Conservation (phyloP, 2,329 filamentous ascomycete genomes). For the Gnomoniopsis smithogilvyi region DNA sequence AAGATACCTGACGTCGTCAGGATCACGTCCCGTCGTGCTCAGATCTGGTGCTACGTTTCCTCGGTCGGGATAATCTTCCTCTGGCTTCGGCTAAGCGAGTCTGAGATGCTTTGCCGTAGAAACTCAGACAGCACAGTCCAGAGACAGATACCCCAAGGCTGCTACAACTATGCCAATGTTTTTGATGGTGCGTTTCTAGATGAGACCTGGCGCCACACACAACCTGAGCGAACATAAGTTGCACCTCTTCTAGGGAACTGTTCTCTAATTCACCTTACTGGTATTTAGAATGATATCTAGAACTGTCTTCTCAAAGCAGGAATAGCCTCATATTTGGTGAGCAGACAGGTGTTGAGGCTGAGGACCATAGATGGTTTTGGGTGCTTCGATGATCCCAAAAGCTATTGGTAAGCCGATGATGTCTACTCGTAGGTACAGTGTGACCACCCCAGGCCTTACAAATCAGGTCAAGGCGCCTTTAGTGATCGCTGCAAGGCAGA, state of each 20-base stretch:
- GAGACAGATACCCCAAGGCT: not conserved
- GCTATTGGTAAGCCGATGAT: not conserved
- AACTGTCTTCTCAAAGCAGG: too few relatives aligned
- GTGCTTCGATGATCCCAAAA: not conserved
- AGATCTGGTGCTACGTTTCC: not conserved
- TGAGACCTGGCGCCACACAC: not conserved
- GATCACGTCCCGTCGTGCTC: not conserved
- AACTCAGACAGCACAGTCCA: not conserved
- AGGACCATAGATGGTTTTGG: too few relatives aligned
- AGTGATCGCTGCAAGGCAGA: not conserved
- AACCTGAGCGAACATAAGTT: not conserved
- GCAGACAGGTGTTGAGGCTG: too few relatives aligned
- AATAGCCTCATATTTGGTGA: too few relatives aligned
- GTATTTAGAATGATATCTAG: too few relatives aligned
- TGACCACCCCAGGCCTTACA: not conserved
- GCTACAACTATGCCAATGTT: not conserved
- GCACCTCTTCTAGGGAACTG: too few relatives aligned
- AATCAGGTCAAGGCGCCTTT: not conserved
- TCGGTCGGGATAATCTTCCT: not conserved
- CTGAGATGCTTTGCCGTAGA: not conserved
- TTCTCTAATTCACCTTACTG: too few relatives aligned
- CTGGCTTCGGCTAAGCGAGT: constrained; percentile 7
- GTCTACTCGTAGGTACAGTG: not conserved
- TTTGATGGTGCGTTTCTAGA: not conserved
- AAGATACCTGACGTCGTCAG: not conserved